Evolutionary conservation across 176 grass and related monocot species (phyloP).

Genomic region (Carex littledalei): DNA sequence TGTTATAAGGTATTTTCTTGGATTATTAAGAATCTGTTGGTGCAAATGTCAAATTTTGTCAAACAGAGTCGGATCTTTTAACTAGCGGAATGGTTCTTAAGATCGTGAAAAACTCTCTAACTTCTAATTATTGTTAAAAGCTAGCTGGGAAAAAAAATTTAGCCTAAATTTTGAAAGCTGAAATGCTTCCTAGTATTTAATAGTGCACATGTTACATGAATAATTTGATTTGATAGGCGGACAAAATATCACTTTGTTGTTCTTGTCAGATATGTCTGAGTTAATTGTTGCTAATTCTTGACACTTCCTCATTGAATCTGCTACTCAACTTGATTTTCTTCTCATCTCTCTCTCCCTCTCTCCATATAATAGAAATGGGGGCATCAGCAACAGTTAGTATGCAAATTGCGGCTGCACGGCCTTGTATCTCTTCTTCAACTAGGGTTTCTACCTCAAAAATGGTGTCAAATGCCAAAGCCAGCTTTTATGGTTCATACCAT

Average conservation of each 20-base stretch:
- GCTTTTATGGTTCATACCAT: constrained; percentile 22
- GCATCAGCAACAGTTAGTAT: constrained; percentile 42
- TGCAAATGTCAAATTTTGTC: not conserved
- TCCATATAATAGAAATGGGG: constrained; percentile 31
- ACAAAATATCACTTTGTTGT: not conserved
- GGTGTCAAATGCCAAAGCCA: constrained; percentile 22
- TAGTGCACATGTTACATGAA: not conserved
- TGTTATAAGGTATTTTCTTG: not conserved
- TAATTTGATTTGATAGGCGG: not conserved
- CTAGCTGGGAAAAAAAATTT: not conserved
- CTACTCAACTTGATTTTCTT: not conserved
- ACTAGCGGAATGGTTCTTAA: not conserved
- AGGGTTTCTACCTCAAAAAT: constrained; percentile 23
- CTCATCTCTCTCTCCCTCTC: not conserved
- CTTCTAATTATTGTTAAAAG: not conserved
- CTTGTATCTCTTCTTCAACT: constrained; percentile 36
- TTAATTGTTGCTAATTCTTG: not conserved
- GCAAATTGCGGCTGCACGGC: constrained; percentile 25
- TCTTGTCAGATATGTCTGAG: not conserved
- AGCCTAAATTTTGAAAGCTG: not conserved
- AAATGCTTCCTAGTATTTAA: not conserved
- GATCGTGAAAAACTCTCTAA: not conserved
- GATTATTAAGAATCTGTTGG: not conserved
- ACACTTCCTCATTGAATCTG: not conserved
- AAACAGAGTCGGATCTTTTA: not conserved